Percentiles rank a stretch among this genome's conserved stretches.
These are phyloP conservation scores for Fagus crenata DNA, from an alignment of 306 rosid species.

Conservation along the genomic window DNA sequence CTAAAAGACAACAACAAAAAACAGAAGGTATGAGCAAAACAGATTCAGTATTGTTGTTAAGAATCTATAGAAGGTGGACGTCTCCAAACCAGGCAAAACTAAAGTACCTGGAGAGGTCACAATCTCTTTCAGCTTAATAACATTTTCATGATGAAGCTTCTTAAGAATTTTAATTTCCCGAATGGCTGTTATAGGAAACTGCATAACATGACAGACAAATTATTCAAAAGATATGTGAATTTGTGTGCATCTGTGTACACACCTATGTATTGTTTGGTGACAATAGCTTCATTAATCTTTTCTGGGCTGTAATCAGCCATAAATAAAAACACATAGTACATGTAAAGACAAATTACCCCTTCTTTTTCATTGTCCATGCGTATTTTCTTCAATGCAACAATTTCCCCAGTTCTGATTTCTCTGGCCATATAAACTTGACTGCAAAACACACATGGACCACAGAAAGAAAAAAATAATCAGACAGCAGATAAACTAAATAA, in stretches of 20 bases:
- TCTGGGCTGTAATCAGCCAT: background rate
- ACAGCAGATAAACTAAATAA: background rate
- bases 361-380: constrained; percentile 77
- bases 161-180: constrained; percentile 69
- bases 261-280: background rate
- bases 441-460: constrained; percentile 24
- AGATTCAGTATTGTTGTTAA: background rate
- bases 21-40: background rate
- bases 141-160: constrained; percentile 67
- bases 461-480: background rate
- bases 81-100: background rate
- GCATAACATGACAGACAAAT: constrained; percentile 18
- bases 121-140: constrained; percentile 68
- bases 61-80: background rate
- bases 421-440: constrained; percentile 77
- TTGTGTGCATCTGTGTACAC: background rate
- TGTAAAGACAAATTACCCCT: constrained; percentile 47
- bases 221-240: constrained; percentile 5
- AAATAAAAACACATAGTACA: constrained; percentile 7
- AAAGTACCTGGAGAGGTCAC: constrained; percentile 59
- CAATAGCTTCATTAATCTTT: background rate
- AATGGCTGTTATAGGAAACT: constrained; percentile 78
- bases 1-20: constrained; percentile 34
- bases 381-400: constrained; percentile 74
- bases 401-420: constrained; percentile 66